Evolutionary conservation across 208 protist genomes (phyloP).

Genomic region (Herpetomonas tarakana): DNA sequence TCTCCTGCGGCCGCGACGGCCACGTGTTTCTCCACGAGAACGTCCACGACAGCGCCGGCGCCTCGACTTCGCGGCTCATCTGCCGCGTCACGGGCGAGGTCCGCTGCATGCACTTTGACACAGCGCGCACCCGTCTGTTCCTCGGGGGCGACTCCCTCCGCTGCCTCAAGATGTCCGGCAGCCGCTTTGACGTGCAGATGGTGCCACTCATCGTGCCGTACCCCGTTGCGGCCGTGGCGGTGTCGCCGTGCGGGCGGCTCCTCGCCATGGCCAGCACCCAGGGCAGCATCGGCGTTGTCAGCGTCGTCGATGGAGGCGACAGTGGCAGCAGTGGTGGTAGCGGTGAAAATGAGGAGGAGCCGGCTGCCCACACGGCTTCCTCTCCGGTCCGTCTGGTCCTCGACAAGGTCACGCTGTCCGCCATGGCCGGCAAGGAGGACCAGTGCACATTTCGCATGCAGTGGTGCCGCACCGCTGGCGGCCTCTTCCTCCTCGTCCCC

Average conservation of each 20-base stretch:
- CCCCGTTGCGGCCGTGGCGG: constrained; percentile 53
- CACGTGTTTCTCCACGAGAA: constrained; percentile 75
- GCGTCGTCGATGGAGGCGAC: constrained; percentile 4
- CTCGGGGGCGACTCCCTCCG: constrained; percentile 84
- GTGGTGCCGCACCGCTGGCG: constrained; percentile 40
- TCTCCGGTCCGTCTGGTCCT: neutral
- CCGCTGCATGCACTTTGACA: constrained; percentile 66
- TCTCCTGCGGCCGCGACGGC: constrained; percentile 76
- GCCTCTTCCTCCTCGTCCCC: constrained; percentile 49
- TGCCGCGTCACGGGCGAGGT: constrained; percentile 82
- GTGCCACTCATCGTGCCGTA: constrained; percentile 59
- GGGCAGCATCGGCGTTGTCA: constrained; percentile 45
- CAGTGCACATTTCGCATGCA: constrained; percentile 38
- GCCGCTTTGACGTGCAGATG: constrained; percentile 43
- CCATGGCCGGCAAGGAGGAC: constrained; percentile 44
- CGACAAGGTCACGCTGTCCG: constrained; percentile 20
- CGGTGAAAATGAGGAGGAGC: constrained; percentile 3
- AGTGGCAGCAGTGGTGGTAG: neutral
- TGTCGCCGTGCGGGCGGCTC: constrained; percentile 60
- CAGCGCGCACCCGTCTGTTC: constrained; percentile 53
- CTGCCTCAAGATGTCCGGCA: constrained; percentile 48
- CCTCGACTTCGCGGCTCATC: constrained; percentile 48
- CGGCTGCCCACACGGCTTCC: neutral
- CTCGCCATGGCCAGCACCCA: constrained; percentile 68
- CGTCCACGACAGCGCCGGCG: constrained; percentile 14